Evolutionary conservation across 1,284 basidiomycete genomes (phyloP), one percentile per base, ranked within the genome.

Genomic region (Puccinia hordei): DNA sequence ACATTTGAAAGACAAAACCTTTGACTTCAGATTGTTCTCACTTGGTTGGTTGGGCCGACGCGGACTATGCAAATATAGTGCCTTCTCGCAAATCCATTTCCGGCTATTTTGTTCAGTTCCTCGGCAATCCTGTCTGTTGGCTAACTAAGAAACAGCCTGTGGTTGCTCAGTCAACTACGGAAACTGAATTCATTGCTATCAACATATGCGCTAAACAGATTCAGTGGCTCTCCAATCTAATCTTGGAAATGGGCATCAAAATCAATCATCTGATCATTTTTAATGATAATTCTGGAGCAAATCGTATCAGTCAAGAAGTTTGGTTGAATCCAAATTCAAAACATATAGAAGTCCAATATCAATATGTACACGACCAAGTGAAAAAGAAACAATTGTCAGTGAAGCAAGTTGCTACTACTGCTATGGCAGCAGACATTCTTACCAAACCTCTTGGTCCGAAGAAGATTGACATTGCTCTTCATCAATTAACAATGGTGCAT

Each of bases 311-410:
- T n/a, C 10, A 63, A 35, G 57, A 63, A 8, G 10, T 17, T 22
- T 13, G 35, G 6, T 17, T 63, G 4, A 63, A 63, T 35, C 30
- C 61, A 15, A 33, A 63, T 13, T 30, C 30, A 15, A 33, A 63
- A 63, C 61, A 63, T 30, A 63, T 63, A 5, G 61, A 63, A 35
- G 15, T 63, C 4, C 17, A 15, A 63, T 63, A 17, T 63, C 61
- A 63, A 63, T 63, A 33, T 35, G 30, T 63, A 10, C 61, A n/a
- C 2, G 30, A 63, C 6, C 61, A 17, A 13, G 22, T 63, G 2
- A 35, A 15, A 2, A 63, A 63, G 9, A 63, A 63, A 33, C 19
- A 3, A 2, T 22, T 63, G 15, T 8, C 17, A 9, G 15, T 63
- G 4, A 63, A 15, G 2, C 61, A 63, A 35, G 35, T 63, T 41